Base-by-base conservation (phyloP, 345 rosid species). In the Populus tremula region DNA sequence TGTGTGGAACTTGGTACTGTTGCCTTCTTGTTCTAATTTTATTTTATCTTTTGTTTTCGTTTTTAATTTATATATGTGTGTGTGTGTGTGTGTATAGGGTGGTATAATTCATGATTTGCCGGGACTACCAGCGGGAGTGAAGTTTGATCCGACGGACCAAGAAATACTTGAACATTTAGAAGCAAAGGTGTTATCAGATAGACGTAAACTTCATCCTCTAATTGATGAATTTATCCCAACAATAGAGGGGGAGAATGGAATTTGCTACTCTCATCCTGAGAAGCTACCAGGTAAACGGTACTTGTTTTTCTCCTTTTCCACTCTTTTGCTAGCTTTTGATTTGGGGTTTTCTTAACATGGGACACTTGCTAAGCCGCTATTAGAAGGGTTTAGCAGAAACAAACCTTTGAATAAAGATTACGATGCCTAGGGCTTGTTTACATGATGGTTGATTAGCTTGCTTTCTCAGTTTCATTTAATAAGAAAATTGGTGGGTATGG, bases 221-320 rank as follows among this genome's bases (percentile, higher is more conserved):
- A 92, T 92, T 6, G 92, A 92, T 77, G 93, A 91, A 74, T 95
- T 95, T 84, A 95, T 95, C 73, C 92, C 92, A 1, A 91, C 99
- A 4, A 85, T 95, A 11, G 96, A 91, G 64, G 97, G 96, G 8
- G 90, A 92, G 29, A 90, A 92, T 80, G 99, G 99, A 23, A 95
- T 95, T 86, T 95, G 99, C 81, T 95, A 87, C 63, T 90, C 97
- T 20, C 99, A 95, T 78, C 99, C 99, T 2, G 94, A 93, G 76
- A 92, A 82, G 85, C 93, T 96, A 18, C 99, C 98, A 45, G 99
- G 98, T 94, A 81, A 49, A 11, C 18, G 1, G 1, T 41, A 39
- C 23, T 67, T 67, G 5, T 33, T 69, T 39, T n/a, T 56, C 8
- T 20, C 12, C 38, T n/a, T 35, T 35, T 53, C 33, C 17, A 27